phyloP scores from a whole-genome alignment of 2,329 filamentous ascomycete genomes.

The Graphilbum sp. region DNA sequence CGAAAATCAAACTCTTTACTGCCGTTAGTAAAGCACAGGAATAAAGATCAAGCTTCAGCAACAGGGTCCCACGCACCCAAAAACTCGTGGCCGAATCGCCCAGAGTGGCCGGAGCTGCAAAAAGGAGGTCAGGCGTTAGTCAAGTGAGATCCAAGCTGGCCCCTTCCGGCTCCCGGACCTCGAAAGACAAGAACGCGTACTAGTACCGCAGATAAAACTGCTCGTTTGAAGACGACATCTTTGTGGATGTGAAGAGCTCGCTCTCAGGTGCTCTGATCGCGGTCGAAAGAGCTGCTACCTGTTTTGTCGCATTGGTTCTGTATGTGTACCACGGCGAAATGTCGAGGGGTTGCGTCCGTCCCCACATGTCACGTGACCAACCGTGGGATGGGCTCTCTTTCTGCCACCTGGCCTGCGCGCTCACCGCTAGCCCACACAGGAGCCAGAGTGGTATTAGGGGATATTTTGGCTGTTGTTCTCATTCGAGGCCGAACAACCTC shows the following conservation, averaged over 20 bases:
- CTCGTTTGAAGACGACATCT: constrained; percentile 50
- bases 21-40: constrained; percentile 8
- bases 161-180: too few species aligned
- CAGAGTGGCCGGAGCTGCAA: constrained; percentile 83
- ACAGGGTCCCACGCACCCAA: constrained; percentile 70
- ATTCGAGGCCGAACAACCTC: constrained; percentile 1
- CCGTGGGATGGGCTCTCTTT: constrained; percentile 1
- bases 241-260: too few species aligned
- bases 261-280: too few species aligned
- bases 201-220: constrained; percentile 96
- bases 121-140: neutral
- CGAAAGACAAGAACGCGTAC: constrained; percentile 42
- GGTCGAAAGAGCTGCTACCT: too few species aligned
- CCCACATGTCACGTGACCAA: neutral
- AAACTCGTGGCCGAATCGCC: constrained; percentile 95
- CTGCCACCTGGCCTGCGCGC: constrained; percentile 9
- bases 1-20: constrained; percentile 84
- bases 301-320: too few species aligned
- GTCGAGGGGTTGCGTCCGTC: neutral
- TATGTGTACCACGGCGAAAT: too few species aligned
- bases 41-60: too few species aligned
- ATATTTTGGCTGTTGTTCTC: constrained; percentile 11
- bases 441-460: constrained; percentile 2
- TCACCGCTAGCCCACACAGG: constrained; percentile 8
- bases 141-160: neutral